These are phyloP conservation scores for Fusarium kyushuense DNA, from an alignment of 2,329 filamentous ascomycete species.

Conservation along the genomic window DNA sequence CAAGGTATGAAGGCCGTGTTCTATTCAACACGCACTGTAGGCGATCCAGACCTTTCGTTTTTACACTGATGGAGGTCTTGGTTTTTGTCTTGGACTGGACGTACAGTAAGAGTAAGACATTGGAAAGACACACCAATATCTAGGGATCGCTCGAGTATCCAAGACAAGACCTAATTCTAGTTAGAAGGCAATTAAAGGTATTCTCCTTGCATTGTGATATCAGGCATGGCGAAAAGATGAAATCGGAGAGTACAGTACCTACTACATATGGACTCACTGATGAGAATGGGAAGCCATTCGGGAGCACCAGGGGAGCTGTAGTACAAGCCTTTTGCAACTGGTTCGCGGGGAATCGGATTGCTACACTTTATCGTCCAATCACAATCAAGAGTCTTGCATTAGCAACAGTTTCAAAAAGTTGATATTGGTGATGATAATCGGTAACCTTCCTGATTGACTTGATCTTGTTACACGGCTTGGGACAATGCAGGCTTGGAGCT, in stretches of 20 bases:
- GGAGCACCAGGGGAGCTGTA: neutral
- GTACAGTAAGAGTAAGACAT: neutral
- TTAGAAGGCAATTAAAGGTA: no score
- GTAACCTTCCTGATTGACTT: neutral
- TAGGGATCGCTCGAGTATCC: neutral
- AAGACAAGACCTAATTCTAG: neutral
- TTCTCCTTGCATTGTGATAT: neutral
- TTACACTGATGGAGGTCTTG: neutral
- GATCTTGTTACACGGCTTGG: neutral
- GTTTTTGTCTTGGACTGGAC: slow-evolving; percentile 2
- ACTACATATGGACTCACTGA: neutral
- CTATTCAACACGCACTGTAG: slow-evolving; percentile 11
- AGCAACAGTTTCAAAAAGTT: slow-evolving; percentile 17
- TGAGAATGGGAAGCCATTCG: neutral
- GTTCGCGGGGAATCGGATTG: neutral
- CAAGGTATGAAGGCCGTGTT: slow-evolving; percentile 30
- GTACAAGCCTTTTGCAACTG: neutral
- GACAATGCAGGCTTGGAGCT: neutral
- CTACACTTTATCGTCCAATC: slow-evolving; percentile 14
- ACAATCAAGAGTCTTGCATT: neutral
- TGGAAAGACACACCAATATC: neutral
- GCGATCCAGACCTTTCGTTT: slow-evolving; percentile 15
- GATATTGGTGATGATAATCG: slow-evolving; percentile 12
- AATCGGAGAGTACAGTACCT: neutral
- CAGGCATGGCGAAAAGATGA: neutral